These are phyloP conservation scores for Penicillium lividum DNA, from an alignment of 495 filamentous ascomycete genomes.

Conservation along the genomic window DNA sequence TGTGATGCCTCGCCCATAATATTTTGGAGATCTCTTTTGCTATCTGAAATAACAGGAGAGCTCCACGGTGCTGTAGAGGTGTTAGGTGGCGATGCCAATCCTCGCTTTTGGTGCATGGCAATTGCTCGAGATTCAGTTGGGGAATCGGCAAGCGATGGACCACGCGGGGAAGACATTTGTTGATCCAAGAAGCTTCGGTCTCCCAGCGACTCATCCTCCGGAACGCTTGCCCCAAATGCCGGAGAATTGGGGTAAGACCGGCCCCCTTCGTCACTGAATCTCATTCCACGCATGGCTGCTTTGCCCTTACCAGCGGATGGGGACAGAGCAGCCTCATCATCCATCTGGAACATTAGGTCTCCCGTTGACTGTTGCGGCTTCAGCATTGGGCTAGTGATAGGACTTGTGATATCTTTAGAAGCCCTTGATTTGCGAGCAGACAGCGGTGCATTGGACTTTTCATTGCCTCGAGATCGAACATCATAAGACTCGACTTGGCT, in stretches of 20 bases:
- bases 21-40: conserved; percentile 76
- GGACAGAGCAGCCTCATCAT: conserved; percentile 62
- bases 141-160: conserved; percentile 26
- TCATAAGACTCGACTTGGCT: conserved; percentile 60
- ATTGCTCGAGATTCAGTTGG: conserved; percentile 32
- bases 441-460: conserved; percentile 55
- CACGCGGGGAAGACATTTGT: conserved; percentile 35
- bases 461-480: conserved; percentile 39
- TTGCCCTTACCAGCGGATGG: conserved; percentile 37
- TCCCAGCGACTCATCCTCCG: conserved; percentile 32
- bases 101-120: conserved; percentile 25
- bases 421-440: conserved; percentile 54
- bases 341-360: conserved; percentile 96
- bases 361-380: conserved; percentile 60
- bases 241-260: conserved; percentile 32
- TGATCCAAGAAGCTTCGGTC: conserved; percentile 35
- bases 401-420: conserved; percentile 46
- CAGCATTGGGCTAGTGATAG: conserved; percentile 57
- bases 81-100: conserved; percentile 15
- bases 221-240: conserved; percentile 30
- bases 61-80: conserved; percentile 58
- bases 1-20: conserved; percentile 79
- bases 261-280: conserved; percentile 17
- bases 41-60: conserved; percentile 50
- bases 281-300: conserved; percentile 26